Base-by-base conservation (phyloP, 805 yeast species). In the Candida odintsovae region DNA sequence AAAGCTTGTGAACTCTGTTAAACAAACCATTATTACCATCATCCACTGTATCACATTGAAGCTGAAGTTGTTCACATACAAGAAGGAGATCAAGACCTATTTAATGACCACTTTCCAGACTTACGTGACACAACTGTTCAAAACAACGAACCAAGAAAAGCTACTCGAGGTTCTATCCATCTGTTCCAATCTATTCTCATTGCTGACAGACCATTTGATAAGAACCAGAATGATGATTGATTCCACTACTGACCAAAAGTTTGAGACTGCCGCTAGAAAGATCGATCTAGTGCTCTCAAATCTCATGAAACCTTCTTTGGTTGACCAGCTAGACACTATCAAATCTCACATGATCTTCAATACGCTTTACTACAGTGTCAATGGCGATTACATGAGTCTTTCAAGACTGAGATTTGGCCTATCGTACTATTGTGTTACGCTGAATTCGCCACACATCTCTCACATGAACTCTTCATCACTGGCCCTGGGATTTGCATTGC, bases 211-310 rank as follows among this genome's bases (percentile, higher is more conserved):
- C 35, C 21, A 45, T 9, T 60, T 56, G 20, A 46, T 59, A 23
- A 48, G 48, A 42, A 47, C 42, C 22, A 55, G 51, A n/a, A 26
- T 60, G 41, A 38, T 56, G 46, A 39, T 60, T 19, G 57, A 54
- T 26, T 10, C 45, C 5, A 48, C 62, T 1, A 50, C 49, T 37
- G 63, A 60, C 29, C 55, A 48, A 19, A 46, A 45, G 10, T 50
- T 59, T 45, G 62, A 59, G 33, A 46, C 59, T 1, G 58, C 52
- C 3, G 42, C 55, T 0, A 52, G 63, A 48, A 59, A 50, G 23
- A 47, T 59, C 3, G 59, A 57, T 31, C 52, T 45, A 29, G 45
- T 54, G 1, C 28, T 59, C n/a, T 18, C 50, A 1, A 47, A 45
- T 22, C 15, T 50, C 2, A 29, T 42, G 25, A 42, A 41, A 33